Evolutionary conservation across 148 eudicot species (phyloP).

Genomic region (Rhododendron ferrugineum): DNA sequence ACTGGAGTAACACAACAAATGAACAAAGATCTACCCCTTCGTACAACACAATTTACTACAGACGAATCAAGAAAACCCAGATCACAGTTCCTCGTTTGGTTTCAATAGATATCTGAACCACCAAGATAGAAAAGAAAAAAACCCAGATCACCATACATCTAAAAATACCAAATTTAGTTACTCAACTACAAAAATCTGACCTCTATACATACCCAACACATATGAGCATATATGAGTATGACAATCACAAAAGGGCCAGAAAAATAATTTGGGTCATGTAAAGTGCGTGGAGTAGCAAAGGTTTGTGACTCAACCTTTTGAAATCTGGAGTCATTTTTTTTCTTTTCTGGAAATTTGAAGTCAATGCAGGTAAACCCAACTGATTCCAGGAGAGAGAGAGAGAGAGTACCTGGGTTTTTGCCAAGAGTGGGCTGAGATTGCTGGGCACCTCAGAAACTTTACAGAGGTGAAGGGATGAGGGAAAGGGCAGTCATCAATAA

Average conservation of each 20-base stretch:
- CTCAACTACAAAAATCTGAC: not conserved
- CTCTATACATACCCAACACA: not conserved
- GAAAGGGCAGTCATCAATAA: not conserved
- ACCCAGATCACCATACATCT: not conserved
- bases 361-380: not conserved
- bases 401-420: slow-evolving; percentile 7
- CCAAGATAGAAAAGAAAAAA: not conserved
- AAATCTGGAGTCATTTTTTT: not conserved
- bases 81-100: not conserved
- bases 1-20: not conserved
- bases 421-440: not conserved
- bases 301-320: not conserved
- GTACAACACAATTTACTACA: not conserved
- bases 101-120: not conserved
- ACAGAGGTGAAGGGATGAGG: slow-evolving; percentile 3
- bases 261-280: not conserved
- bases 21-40: not conserved
- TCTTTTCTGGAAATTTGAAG: not conserved
- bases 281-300: not conserved
- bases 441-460: not conserved
- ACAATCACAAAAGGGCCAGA: not conserved
- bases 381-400: not conserved
- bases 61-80: not conserved
- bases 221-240: not conserved
- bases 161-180: not conserved